Base-by-base conservation (phyloP, 129 eudicot species). In the Dittrichia graveolens region DNA sequence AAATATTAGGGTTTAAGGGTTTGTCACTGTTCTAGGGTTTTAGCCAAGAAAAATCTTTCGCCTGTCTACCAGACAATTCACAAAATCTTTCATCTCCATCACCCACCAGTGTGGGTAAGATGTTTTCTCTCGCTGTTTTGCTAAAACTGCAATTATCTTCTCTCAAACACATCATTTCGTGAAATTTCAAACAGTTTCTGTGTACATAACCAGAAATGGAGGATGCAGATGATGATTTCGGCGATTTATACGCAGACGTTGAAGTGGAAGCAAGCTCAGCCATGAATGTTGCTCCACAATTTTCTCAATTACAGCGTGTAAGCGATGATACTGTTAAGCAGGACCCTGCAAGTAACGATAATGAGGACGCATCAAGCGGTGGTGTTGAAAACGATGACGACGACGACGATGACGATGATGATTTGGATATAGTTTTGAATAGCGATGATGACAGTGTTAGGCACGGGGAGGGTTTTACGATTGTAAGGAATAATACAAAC, bases 191-290 rank as follows among this genome's bases (percentile, higher is more conserved):
- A 67, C 67, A 35, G n/a, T 12, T 38, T 6, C 7, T 61, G 8
- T 18, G 41, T 16, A 6, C 35, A 40, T 55, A 43, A 70, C 54
- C 54, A 19, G n/a, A 65, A 47, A 88, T 88, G 90, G 91, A 78
- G 35, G 77, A 73, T 18, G 61, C 8, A 11, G 89, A 87, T 50
- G 95, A 90, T 19, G 95, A 87, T 75, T 91, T 88, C 75, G 87
- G 97, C 47, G 97, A 88, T 55, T 84, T 88, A 54, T 91, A 91
- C 77, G 92, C 87, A 37, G 95, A 88, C 49, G 90, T 88, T 18
- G 97, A 86, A 79, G 77, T 84, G 41, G 84, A 80, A 61, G 90
- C 88, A 45, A 80, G 74, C 72, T 85, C 95, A 14, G 86, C 95
- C 52, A 88, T 88, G 46, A 77, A 74, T 16, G 79, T 60, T 44